A percentile compares a stretch with the other conserved stretches of the same genome.
Evolutionary conservation across 2,329 filamentous ascomycete genomes (phyloP).

Genomic region (Colletotrichum magnum): DNA sequence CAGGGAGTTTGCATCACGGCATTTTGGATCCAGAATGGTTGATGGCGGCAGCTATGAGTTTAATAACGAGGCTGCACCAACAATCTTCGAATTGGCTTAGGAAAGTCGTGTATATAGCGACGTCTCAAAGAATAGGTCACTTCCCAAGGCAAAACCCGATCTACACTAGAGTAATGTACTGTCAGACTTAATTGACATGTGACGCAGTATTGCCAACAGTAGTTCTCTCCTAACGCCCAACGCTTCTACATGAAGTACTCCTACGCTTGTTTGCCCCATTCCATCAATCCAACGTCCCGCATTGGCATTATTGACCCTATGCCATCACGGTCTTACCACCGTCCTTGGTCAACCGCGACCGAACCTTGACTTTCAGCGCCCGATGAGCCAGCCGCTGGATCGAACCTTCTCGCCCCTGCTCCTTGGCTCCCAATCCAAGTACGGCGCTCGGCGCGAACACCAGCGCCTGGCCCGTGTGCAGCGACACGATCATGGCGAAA

Average conservation of each 20-base stretch:
- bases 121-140: background rate
- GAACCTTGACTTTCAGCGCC: conserved; percentile 56
- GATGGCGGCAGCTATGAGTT: conserved; percentile 11
- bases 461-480: conserved; percentile 61
- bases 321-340: conserved; percentile 63
- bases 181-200: too few species aligned
- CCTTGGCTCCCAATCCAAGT: background rate
- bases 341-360: conserved; percentile 59
- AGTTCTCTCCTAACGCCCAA: too few species aligned
- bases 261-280: too few species aligned
- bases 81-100: conserved; percentile 1
- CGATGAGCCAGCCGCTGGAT: conserved; percentile 53
- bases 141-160: background rate
- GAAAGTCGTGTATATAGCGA: background rate
- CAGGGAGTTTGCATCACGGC: conserved; percentile 13
- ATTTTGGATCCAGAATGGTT: conserved; percentile 14
- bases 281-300: too few species aligned
- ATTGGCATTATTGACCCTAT: too few species aligned
- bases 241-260: too few species aligned
- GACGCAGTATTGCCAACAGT: too few species aligned
- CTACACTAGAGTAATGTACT: background rate
- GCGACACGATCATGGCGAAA: conserved; percentile 58
- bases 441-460: conserved; percentile 62
- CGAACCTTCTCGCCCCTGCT: conserved; percentile 35
- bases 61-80: background rate